Conservation (phyloP, 768 basidiomycete genomes). For the Mycena filopes region DNA sequence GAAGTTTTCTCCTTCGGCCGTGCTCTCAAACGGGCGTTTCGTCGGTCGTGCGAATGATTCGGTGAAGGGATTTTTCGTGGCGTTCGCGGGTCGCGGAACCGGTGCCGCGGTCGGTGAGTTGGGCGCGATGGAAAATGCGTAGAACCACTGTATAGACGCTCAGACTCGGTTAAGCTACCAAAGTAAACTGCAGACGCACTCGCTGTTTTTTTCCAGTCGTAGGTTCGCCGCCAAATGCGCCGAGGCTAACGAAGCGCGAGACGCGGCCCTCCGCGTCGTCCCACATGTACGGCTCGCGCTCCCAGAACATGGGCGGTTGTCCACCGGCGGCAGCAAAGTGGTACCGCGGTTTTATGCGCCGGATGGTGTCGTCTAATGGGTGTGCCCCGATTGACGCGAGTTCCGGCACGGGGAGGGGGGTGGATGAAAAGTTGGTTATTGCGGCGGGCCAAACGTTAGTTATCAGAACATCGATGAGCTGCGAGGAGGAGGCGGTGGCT, state of each 20-base stretch:
- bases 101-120: constrained; percentile 50
- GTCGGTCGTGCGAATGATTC: constrained; percentile 47
- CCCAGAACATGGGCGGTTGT: constrained; percentile 87
- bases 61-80: constrained; percentile 77
- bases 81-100: constrained; percentile 64
- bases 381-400: constrained; percentile 57
- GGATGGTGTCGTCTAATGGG: constrained; percentile 73
- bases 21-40: constrained; percentile 66
- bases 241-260: constrained; percentile 87
- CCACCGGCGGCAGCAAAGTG: constrained; percentile 80
- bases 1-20: constrained; percentile 66
- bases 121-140: constrained; percentile 90
- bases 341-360: constrained; percentile 83
- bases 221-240: constrained; percentile 80
- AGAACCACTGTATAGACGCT: constrained; percentile 83
- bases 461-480: constrained; percentile 83
- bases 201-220: constrained; percentile 82
- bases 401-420: constrained; percentile 60
- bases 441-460: constrained; percentile 81
- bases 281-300: constrained; percentile 93
- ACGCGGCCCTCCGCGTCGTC: constrained; percentile 73
- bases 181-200: constrained; percentile 55
- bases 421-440: constrained; percentile 69
- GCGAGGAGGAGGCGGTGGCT: constrained; percentile 67
- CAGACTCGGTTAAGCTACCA: neutral